Evolutionary conservation across 2,329 filamentous ascomycete genomes (phyloP).

Genomic region (Neophaeococcomyces mojaviensis): DNA sequence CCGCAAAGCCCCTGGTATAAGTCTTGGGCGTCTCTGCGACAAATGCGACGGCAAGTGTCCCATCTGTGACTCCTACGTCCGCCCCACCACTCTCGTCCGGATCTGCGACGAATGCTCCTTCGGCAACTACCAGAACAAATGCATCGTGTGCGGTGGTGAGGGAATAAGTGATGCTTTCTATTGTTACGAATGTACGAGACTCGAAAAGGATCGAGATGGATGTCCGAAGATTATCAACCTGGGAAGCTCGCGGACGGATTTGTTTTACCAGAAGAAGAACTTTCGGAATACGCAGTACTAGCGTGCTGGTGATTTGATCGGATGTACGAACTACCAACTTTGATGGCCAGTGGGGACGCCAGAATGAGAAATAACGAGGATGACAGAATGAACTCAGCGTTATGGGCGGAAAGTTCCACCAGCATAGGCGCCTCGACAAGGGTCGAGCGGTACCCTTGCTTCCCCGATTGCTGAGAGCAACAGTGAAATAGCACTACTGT

Average conservation of each 20-base stretch:
- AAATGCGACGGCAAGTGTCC: slow-evolving; percentile 99
- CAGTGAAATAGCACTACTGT: no score
- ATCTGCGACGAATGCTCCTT: slow-evolving; percentile 99
- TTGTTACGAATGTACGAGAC: slow-evolving; percentile 94
- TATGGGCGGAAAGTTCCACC: no score
- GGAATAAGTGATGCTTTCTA: slow-evolving; percentile 98
- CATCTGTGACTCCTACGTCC: slow-evolving; percentile 97
- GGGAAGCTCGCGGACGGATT: slow-evolving; percentile 88
- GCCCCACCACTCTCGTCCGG: slow-evolving; percentile 89
- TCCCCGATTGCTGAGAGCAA: no score
- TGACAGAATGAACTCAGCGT: no score
- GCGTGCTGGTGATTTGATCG: slow-evolving; percentile 5
- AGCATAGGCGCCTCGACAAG: no score
- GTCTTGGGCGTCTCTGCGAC: slow-evolving; percentile 97
- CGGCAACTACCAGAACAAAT: slow-evolving; percentile 99
- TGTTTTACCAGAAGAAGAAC: slow-evolving; percentile 70
- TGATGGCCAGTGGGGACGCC: no score
- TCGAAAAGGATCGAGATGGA: slow-evolving; percentile 95
- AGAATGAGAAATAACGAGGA: no score
- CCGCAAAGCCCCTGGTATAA: slow-evolving; percentile 95
- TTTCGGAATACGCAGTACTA: slow-evolving; percentile 49
- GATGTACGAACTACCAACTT: no score
- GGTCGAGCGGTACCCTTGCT: no score
- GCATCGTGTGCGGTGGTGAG: slow-evolving; percentile 95
- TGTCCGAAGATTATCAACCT: slow-evolving; percentile 99